A percentile compares a stretch with the other conserved stretches of the same genome.
phyloP scores from a whole-genome alignment of 495 filamentous ascomycete genomes.

The Letharia lupina region DNA sequence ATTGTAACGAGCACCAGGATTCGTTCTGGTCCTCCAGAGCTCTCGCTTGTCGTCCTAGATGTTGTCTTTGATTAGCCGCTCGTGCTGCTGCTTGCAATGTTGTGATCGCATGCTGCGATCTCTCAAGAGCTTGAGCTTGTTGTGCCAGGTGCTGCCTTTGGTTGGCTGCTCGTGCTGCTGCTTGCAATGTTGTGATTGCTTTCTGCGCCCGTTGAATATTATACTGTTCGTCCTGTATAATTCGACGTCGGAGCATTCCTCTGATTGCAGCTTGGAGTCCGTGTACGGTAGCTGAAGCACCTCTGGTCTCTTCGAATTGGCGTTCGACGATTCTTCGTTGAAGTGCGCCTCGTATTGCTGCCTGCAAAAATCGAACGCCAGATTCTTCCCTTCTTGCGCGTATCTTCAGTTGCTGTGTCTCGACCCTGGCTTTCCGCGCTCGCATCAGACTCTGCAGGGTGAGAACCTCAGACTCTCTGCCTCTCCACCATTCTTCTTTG shows the following conservation, averaged over 20 bases:
- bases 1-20: constrained; percentile 43
- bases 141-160: constrained; percentile 18
- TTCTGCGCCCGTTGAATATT: constrained; percentile 26
- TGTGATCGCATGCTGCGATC: constrained; percentile 22
- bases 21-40: constrained; percentile 34
- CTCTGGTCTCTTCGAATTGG: constrained; percentile 40
- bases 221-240: constrained; percentile 27
- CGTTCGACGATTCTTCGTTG: constrained; percentile 40
- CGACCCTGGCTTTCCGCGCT: constrained; percentile 62
- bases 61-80: constrained; percentile 15
- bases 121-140: constrained; percentile 25
- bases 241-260: constrained; percentile 37
- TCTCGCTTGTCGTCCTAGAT: constrained; percentile 22
- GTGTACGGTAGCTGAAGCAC: constrained; percentile 41
- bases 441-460: constrained; percentile 78
- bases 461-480: constrained; percentile 62
- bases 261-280: constrained; percentile 66
- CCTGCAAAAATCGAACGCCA: constrained; percentile 51
- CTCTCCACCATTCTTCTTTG: constrained; percentile 59
- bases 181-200: constrained; percentile 34
- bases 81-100: constrained; percentile 37
- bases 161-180: constrained; percentile 26
- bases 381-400: constrained; percentile 49
- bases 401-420: constrained; percentile 56
- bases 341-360: constrained; percentile 54